Conservation (phyloP, 305 asterid species). For the Stenogyne calaminthoides region DNA sequence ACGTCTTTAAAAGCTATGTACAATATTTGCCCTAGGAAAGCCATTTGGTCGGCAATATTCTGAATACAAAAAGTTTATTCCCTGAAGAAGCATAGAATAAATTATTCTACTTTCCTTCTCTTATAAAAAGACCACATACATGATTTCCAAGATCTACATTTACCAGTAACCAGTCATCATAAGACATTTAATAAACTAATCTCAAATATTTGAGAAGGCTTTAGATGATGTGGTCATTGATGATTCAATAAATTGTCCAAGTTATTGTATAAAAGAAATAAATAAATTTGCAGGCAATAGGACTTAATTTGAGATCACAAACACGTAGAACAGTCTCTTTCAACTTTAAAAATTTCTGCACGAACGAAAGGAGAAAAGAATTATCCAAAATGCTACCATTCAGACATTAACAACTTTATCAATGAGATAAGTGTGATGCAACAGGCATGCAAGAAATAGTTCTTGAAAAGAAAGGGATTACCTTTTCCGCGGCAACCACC, state of each 20-base stretch:
- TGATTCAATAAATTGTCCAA: constrained; percentile 2
- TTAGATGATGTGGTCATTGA: background rate
- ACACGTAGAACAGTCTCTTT: background rate
- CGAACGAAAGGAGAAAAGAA: constrained; percentile 1
- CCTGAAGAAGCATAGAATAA: constrained; percentile 2
- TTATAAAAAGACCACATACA: background rate
- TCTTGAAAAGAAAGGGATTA: constrained; percentile 28
- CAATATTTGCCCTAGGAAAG: background rate
- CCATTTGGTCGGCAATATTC: background rate
- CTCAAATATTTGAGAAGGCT: background rate
- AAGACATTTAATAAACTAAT: too few species aligned
- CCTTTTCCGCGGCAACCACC: constrained; percentile 93
- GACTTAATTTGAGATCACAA: constrained; percentile 8
- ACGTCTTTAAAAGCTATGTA: background rate
- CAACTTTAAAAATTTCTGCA: background rate
- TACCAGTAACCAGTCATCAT: too few species aligned
- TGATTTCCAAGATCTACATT: background rate
- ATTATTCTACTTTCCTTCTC: background rate
- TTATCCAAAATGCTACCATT: background rate
- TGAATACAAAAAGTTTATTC: background rate
- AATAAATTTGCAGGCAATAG: constrained; percentile 10
- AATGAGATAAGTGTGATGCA: constrained; percentile 16
- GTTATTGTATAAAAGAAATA: too few species aligned
- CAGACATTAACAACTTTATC: background rate
- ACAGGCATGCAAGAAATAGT: too few species aligned